A percentile compares a stretch with the other conserved stretches of the same genome.
Evolutionary conservation across 495 filamentous ascomycete genomes (phyloP).

Genomic region (Annulohypoxylon moriforme): DNA sequence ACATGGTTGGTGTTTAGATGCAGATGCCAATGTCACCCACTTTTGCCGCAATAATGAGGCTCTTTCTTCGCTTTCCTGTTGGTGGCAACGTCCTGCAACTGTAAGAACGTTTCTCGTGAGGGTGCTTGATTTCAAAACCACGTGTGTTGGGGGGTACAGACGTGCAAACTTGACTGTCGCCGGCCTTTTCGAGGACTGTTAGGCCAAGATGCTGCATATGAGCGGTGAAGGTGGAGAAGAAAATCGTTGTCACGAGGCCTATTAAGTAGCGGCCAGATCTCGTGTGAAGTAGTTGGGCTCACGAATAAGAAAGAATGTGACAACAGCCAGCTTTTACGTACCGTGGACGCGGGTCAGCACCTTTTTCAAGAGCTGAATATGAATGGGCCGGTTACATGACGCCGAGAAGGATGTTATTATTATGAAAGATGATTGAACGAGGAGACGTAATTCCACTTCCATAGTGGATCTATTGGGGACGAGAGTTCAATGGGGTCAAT

Average conservation of each 20-base stretch:
- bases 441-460: slow-evolving; percentile 7
- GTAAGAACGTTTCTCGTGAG: slow-evolving; percentile 1
- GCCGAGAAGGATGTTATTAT: slow-evolving; percentile 8
- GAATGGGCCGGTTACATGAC: slow-evolving; percentile 18
- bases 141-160: slow-evolving; percentile 25
- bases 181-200: slow-evolving; percentile 5
- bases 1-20: slow-evolving; percentile 8
- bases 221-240: slow-evolving; percentile 12
- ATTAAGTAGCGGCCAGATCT: slow-evolving; percentile 33
- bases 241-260: slow-evolving; percentile 16
- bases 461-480: slow-evolving; percentile 13
- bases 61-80: slow-evolving; percentile 4
- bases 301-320: slow-evolving; percentile 24
- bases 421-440: slow-evolving; percentile 17
- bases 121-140: slow-evolving; percentile 17
- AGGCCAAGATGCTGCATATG: slow-evolving; percentile 4
- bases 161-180: slow-evolving; percentile 1
- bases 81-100: slow-evolving; percentile 20
- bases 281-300: slow-evolving; percentile 17
- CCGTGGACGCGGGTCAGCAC: slow-evolving; percentile 26
- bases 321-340: slow-evolving; percentile 18
- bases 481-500: background rate
- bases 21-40: slow-evolving; percentile 6
- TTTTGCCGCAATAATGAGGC: background rate
- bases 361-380: slow-evolving; percentile 3